Base-by-base conservation (phyloP, 805 yeast species). In the Yamadazyma sp. region DNA sequence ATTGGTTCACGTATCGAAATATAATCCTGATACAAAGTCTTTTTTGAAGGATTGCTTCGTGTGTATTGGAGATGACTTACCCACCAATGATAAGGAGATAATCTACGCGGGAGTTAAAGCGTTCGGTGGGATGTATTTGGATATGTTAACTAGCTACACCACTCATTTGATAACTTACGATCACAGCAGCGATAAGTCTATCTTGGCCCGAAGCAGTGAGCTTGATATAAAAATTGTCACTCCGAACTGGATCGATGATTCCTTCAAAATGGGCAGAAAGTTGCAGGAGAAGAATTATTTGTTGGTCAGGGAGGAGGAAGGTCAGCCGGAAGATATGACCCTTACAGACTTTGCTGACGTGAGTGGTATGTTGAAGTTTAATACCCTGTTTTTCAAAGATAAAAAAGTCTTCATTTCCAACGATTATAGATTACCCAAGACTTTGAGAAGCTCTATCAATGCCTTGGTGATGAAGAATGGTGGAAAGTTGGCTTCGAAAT, bases 161-260 rank as follows among this genome's bases (percentile, higher is more conserved):
- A 86, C 96, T 0, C 97, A 91, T 66, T 69, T 88, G 23, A 64
- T 91, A 14, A 75, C 91, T 0, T 53, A 59, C 4, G 77, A 75
- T 45, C 53, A 62, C 23, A 57, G 75, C 3, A 75, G 78, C 38
- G 84, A 78, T 37, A 78, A 78, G 41, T 75, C 81, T 32, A 68
- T 78, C 25, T 67, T 75, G 17, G 87, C 85, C 1, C 64, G 69
- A 3, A 60, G 72, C 32, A 59, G 58, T 10, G 48, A 42, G 11
- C 57, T 66, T 24, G 56, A 66, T 23, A 80, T 84, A 23, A 69
- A 73, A 33, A 71, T 81, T 11, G 93, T 90, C 3, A 65, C 73
- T 3, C 95, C 96, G 0, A 76, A 78, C 14, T 91, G 96, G 96
- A 59, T 90, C 10, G 80, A 81, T 35, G 84, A 77, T 41, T 82